A percentile compares a stretch with the other conserved stretches of the same genome.
phyloP scores from a whole-genome alignment of 768 basidiomycete genomes.

The Hortiboletus campestris region DNA sequence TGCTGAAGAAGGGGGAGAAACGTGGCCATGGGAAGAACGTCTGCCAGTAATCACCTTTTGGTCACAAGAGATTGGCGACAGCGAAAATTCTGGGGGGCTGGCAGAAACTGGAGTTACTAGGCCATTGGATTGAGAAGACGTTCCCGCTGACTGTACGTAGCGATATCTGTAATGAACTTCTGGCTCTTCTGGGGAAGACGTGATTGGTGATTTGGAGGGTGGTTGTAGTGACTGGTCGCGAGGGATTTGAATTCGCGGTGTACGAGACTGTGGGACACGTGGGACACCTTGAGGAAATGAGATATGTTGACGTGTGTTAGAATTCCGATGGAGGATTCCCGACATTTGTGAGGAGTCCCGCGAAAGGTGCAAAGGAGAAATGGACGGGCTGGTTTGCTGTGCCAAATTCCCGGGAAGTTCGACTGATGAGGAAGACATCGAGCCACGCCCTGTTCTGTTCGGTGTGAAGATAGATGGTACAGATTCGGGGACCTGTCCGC shows the following conservation, averaged over 20 bases:
- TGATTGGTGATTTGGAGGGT: slow-evolving; percentile 7
- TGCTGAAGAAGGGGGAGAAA: background rate
- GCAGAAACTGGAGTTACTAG: slow-evolving; percentile 6
- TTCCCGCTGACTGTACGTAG: background rate
- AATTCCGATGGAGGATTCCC: background rate
- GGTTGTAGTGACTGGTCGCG: background rate
- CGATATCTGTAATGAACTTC: slow-evolving; percentile 3
- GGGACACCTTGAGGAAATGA: slow-evolving; percentile 4
- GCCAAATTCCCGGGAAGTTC: background rate
- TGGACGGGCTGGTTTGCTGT: background rate
- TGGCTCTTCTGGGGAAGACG: slow-evolving; percentile 21
- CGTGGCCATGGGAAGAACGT: background rate
- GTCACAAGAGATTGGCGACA: background rate
- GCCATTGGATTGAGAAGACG: background rate
- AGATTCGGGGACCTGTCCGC: background rate
- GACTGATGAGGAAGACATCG: background rate
- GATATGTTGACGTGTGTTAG: background rate
- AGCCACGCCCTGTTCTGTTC: background rate
- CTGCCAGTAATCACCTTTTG: background rate
- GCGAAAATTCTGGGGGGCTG: background rate
- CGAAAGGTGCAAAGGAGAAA: slow-evolving; percentile 1
- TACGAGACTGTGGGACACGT: background rate
- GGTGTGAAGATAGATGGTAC: background rate
- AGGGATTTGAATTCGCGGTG: slow-evolving; percentile 20
- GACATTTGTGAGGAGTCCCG: background rate